Evolutionary conservation across 164 flowering plant species (phyloP).

Genomic region (Pachysandra terminalis): DNA sequence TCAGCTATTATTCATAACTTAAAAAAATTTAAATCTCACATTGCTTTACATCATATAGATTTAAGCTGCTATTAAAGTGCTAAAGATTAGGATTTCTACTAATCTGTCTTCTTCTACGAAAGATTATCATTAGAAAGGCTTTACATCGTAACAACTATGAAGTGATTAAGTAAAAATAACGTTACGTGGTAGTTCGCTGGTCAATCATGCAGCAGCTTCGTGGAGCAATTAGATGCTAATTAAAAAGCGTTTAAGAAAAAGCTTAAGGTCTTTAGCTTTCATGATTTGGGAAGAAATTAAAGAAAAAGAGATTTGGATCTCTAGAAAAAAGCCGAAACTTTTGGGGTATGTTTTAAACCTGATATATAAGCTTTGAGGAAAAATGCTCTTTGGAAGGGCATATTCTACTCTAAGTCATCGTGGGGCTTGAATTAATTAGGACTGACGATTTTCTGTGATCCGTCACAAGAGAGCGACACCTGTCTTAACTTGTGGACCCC

Average conservation of each 20-base stretch:
- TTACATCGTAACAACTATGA: too few species aligned
- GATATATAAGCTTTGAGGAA: neutral
- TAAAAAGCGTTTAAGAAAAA: neutral
- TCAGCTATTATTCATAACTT: too few species aligned
- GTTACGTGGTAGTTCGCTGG: neutral
- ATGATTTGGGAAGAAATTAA: neutral
- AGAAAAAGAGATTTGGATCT: slow-evolving; percentile 12
- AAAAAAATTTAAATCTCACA: too few species aligned
- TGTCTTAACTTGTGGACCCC: too few species aligned
- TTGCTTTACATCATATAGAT: too few species aligned
- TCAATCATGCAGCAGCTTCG: neutral
- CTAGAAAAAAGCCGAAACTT: slow-evolving; percentile 14
- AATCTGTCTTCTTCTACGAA: too few species aligned
- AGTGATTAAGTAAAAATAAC: too few species aligned
- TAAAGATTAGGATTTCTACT: too few species aligned
- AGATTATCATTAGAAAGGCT: too few species aligned
- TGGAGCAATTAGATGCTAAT: neutral
- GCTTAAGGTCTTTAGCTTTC: slow-evolving; percentile 5
- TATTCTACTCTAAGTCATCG: neutral
- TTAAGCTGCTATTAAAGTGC: too few species aligned
- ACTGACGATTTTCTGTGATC: too few species aligned
- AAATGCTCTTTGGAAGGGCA: neutral
- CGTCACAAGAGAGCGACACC: too few species aligned
- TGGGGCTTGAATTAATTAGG: neutral
- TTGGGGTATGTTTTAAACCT: slow-evolving; percentile 1